Percentiles rank a stretch among this genome's conserved stretches.
These are phyloP conservation scores for Liquidambar formosana DNA, from an alignment of 164 flowering plant genomes.

Conservation along the genomic window DNA sequence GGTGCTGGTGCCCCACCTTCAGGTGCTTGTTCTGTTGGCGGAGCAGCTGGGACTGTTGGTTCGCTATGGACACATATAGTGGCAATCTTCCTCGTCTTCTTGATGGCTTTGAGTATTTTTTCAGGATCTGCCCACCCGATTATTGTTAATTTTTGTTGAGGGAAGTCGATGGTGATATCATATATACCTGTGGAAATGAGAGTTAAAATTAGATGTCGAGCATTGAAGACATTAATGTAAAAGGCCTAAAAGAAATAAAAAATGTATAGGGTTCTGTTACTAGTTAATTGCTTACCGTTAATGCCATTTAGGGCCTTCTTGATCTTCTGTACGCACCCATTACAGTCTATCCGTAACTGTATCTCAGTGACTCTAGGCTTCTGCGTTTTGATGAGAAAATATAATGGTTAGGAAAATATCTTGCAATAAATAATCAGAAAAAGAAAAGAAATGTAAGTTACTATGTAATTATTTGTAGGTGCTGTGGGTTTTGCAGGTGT, in stretches of 20 bases:
- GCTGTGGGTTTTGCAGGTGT: slow-evolving; percentile 14
- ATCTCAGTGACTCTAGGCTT: slow-evolving; percentile 79
- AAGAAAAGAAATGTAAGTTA: background rate
- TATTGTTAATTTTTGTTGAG: slow-evolving; percentile 79
- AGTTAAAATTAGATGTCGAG: background rate
- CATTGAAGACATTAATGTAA: background rate
- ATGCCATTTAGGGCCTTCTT: slow-evolving; percentile 82
- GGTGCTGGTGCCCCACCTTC: slow-evolving; percentile 30
- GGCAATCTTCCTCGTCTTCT: slow-evolving; percentile 77
- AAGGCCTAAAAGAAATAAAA: background rate
- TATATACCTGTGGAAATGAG: slow-evolving; percentile 61
- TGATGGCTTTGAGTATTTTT: slow-evolving; percentile 74
- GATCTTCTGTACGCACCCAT: slow-evolving; percentile 96
- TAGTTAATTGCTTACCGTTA: slow-evolving; percentile 41
- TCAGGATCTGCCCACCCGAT: slow-evolving; percentile 90
- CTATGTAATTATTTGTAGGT: background rate
- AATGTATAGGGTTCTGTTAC: background rate
- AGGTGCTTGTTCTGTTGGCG: slow-evolving; percentile 41
- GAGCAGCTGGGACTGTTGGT: slow-evolving; percentile 30
- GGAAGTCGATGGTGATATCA: slow-evolving; percentile 61
- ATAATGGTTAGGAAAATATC: background rate
- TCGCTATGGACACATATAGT: slow-evolving; percentile 69
- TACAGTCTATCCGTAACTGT: slow-evolving; percentile 90
- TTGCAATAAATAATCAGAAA: background rate
- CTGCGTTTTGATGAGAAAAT: slow-evolving; percentile 38